Evolutionary conservation across 345 rosid genomes (phyloP), one percentile per base, ranked within the genome.

Genomic region (Ceriops decandra): DNA sequence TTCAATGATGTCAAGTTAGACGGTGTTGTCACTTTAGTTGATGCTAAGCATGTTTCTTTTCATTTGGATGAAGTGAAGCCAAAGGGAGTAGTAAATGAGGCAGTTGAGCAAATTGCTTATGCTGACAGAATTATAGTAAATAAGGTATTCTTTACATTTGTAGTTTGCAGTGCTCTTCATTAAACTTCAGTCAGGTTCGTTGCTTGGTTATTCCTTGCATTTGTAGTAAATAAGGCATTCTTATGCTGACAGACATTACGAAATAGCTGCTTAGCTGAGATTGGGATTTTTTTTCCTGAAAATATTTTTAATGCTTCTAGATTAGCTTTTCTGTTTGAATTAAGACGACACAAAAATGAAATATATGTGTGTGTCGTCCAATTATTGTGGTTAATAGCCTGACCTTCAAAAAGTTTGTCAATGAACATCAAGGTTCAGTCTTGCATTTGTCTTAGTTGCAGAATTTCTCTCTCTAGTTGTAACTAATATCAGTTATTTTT

Each of bases 91-190:
- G 97, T 95, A 68, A 91, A 95, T 71, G 99, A 95, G 89, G 97
- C 99, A 54, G 76, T 89, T 57, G 96, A 95, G 82, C 99, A 95
- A 84, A 95, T 95, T 64, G 99, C 97, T 5, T 95, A 95, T 75
- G 99, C 96, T 24, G 99, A 95, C 61, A 87, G 97, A 57, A 81
- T 91, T 61, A 88, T 95, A 49, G 87, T 95, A 27, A 95, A 89
- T 72, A 95, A 95, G 96, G 97, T 91, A 79, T 52, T 63, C 8
- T 8, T 31, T 31, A 0, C 1, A 21, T 59, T 61, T 15, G 31
- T 54, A 33, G 52, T 42, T 46, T 28, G 22, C 7, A 65, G 1
- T 47, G 27, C 15, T 42, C 7, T 47, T 32, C 31, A 32, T 22
- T 54, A 20, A 30, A n/a, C 22, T 8, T 71, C 7, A 2, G 10